Evolutionary conservation across 148 eudicot genomes (phyloP).

Genomic region (Dianthus caryophyllus): DNA sequence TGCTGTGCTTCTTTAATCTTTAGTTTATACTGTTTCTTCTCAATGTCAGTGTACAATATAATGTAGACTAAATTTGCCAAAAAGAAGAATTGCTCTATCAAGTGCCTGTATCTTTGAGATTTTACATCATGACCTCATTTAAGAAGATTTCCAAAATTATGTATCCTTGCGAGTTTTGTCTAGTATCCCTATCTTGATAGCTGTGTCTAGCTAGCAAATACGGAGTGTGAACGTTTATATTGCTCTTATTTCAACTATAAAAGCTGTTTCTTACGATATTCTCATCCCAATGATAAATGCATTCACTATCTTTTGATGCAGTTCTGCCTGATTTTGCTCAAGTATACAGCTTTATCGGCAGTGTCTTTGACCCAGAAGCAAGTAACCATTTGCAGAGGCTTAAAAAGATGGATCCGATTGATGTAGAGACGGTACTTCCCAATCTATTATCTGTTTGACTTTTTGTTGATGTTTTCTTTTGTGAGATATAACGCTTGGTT

Average conservation of each 20-base stretch:
- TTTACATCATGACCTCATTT: neutral
- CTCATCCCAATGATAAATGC: neutral
- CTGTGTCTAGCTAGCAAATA: neutral
- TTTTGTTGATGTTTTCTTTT: neutral
- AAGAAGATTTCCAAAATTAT: neutral
- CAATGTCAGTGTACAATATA: neutral
- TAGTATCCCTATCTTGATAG: neutral
- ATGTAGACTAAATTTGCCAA: neutral
- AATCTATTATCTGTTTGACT: neutral
- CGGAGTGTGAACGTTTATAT: neutral
- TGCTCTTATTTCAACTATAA: neutral
- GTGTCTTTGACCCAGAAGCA: constrained; percentile 82
- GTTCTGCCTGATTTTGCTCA: constrained; percentile 95
- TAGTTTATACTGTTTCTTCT: neutral
- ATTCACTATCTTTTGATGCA: constrained; percentile 33
- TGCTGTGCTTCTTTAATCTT: neutral
- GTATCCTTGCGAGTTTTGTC: neutral
- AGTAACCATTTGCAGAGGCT: constrained; percentile 59
- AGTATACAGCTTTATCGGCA: constrained; percentile 89
- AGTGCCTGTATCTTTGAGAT: constrained; percentile 4
- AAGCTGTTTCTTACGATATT: neutral
- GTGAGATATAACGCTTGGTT: neutral
- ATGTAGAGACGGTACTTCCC: constrained; percentile 76
- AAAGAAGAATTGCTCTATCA: neutral
- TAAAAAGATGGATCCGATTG: constrained; percentile 89